Evolutionary conservation across 192 early-diverging fungal genomes (phyloP).

Genomic region (Coemansia sp.): DNA sequence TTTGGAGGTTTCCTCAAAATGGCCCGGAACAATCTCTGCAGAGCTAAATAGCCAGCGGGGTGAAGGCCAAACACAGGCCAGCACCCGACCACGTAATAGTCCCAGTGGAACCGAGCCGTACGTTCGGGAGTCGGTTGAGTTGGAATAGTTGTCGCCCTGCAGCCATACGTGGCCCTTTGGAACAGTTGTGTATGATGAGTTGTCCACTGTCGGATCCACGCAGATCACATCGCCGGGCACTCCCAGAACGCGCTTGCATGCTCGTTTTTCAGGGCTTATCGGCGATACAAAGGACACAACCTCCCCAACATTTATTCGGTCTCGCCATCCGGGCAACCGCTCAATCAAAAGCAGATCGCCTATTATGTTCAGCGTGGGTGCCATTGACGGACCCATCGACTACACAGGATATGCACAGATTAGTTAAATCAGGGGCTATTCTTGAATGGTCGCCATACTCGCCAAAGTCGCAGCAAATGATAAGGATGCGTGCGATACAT

Average conservation of each 20-base stretch:
- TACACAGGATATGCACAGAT: slow-evolving; percentile 2
- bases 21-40: slow-evolving; percentile 36
- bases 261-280: slow-evolving; percentile 59
- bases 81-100: slow-evolving; percentile 74
- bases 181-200: slow-evolving; percentile 68
- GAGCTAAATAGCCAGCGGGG: slow-evolving; percentile 19
- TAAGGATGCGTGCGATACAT: neutral
- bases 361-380: slow-evolving; percentile 81
- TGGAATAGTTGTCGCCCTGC: slow-evolving; percentile 85
- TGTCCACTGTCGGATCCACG: slow-evolving; percentile 68
- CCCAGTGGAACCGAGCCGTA: slow-evolving; percentile 88
- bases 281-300: slow-evolving; percentile 79
- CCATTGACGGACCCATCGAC: slow-evolving; percentile 83
- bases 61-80: slow-evolving; percentile 60
- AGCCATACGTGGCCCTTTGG: slow-evolving; percentile 90
- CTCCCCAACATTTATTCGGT: slow-evolving; percentile 65
- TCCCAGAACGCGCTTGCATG: slow-evolving; percentile 84
- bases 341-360: slow-evolving; percentile 80
- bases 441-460: neutral
- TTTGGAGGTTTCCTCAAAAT: slow-evolving; percentile 9
- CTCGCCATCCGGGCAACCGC: slow-evolving; percentile 58
- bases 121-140: slow-evolving; percentile 86
- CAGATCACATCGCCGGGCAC: slow-evolving; percentile 79
- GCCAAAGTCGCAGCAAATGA: neutral
- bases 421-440: neutral